Base-by-base conservation (phyloP, 192 early-diverging fungal species). In the Geranomyces michiganensis region DNA sequence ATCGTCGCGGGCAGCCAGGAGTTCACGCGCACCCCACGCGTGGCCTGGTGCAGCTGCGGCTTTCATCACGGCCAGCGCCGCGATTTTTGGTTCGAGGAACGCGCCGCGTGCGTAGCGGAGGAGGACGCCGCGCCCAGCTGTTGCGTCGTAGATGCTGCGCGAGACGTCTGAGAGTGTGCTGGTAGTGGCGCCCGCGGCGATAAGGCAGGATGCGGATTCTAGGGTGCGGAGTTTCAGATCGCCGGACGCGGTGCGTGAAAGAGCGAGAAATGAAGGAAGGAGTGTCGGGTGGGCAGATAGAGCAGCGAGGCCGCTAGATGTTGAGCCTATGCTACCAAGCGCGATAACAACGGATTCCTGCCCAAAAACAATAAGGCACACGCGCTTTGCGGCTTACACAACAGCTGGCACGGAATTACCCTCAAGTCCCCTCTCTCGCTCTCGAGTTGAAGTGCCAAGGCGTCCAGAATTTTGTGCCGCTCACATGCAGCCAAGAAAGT, bases 81-180 rank as follows among this genome's bases (percentile, higher is more conserved):
- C 62, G 43, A 64, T 45, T 17, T 36, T 31, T 29, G 32, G 62
- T 41, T 64, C 62, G n/a, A 64, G 17, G 62, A 43, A 64, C 21
- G 62, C 62, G 33, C 41, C n/a, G 3, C 44, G 15, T 6, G 62
- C 62, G 43, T 64, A 64, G 41, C 41, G 62, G n/a, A 64, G 62
- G 62, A 64, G 62, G 58, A 19, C 31, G 36, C 36, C 36, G 36
- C 36, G 36, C 36, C 36, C 36, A 7, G 36, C 36, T 41, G 36
- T 41, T 3, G 36, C 36, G 3, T 41, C 36, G 36, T 41, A 41
- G 3, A 41, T 41, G 36, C 36, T 41, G 3, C 36, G 36, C 36
- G 36, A 41, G 36, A 41, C 10, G 36, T 41, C 36, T 41, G 36
- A 41, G 36, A 41, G 36, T 53, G n/a, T 17, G 7, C 51, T 60